Evolutionary conservation across 306 rosid genomes (phyloP).

Genomic region (Fagus crenata): DNA sequence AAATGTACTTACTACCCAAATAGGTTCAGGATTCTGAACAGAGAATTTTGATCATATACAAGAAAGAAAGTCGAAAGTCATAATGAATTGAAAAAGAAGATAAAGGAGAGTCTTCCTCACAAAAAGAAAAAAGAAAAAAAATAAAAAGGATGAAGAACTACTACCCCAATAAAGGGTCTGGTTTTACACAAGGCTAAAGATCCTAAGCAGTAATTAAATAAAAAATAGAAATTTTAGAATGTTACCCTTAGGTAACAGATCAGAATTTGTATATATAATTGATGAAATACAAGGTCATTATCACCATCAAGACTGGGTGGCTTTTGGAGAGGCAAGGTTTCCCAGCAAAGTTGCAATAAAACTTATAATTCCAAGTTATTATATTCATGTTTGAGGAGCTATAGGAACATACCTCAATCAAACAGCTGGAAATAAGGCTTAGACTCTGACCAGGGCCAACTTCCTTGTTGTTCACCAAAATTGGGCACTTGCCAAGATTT

Average conservation of each 20-base stretch:
- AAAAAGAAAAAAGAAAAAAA: neutral
- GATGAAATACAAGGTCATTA: neutral
- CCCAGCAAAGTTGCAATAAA: neutral
- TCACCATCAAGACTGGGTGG: neutral
- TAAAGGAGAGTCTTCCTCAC: neutral
- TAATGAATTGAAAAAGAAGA: neutral
- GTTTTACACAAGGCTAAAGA: neutral
- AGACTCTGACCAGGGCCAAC: conserved; percentile 64
- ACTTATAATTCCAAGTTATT: neutral
- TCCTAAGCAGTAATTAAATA: neutral
- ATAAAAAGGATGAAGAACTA: neutral
- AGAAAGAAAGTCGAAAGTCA: neutral
- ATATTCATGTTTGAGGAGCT: conserved; percentile 12
- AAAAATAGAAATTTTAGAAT: neutral
- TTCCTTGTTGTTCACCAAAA: conserved; percentile 74
- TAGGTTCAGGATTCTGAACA: neutral
- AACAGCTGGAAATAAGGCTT: conserved; percentile 59
- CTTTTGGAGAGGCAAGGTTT: no score
- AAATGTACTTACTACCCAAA: neutral
- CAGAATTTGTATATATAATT: neutral
- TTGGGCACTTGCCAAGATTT: conserved; percentile 71
- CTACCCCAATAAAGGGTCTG: neutral
- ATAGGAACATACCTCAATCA: conserved; percentile 75
- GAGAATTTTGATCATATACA: neutral
- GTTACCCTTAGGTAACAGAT: neutral